Percentiles rank a stretch among this genome's conserved stretches.
Conservation (phyloP, 2,329 filamentous ascomycete species). For the Daldinia eschscholtzii region DNA sequence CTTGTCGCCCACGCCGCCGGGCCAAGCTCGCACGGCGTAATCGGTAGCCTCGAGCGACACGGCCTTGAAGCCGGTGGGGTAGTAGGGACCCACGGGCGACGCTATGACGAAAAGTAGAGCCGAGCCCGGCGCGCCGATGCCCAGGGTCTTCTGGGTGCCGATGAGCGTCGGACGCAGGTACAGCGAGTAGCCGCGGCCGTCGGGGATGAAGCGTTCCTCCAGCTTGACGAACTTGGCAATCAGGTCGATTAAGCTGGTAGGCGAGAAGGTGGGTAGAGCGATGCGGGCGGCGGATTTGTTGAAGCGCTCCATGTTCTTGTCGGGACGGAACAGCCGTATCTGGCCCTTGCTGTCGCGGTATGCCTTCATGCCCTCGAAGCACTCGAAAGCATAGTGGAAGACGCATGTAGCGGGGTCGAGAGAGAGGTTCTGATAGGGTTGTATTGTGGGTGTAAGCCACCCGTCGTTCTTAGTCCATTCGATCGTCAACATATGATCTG, state of each 20-base stretch:
- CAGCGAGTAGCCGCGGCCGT: slow-evolving; percentile 88
- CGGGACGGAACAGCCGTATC: slow-evolving; percentile 90
- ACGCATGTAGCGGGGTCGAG: slow-evolving; percentile 97
- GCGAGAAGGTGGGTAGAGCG: slow-evolving; percentile 88
- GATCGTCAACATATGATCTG: slow-evolving; percentile 96
- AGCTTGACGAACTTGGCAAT: slow-evolving; percentile 83
- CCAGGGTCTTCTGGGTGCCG: slow-evolving; percentile 93
- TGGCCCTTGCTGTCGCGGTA: slow-evolving; percentile 88
- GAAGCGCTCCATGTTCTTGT: slow-evolving; percentile 95
- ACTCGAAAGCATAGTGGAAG: slow-evolving; percentile 98
- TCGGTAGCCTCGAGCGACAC: slow-evolving; percentile 95
- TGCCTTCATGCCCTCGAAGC: slow-evolving; percentile 99
- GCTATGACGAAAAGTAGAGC: slow-evolving; percentile 96
- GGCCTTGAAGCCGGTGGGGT: slow-evolving; percentile 98
- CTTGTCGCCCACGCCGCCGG: slow-evolving; percentile 96
- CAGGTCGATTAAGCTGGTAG: slow-evolving; percentile 80
- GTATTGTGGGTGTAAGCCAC: slow-evolving; percentile 86
- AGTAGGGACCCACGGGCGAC: slow-evolving; percentile 96
- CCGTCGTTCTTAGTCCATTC: slow-evolving; percentile 91
- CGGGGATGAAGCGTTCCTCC: slow-evolving; percentile 91
- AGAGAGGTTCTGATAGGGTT: slow-evolving; percentile 95
- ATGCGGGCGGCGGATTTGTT: slow-evolving; percentile 94
- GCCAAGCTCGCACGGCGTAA: slow-evolving; percentile 97
- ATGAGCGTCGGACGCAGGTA: slow-evolving; percentile 98
- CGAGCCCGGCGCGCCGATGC: slow-evolving; percentile 90